Base-by-base conservation (phyloP, 495 filamentous ascomycete genomes). In the Aspergillus kassunensis region DNA sequence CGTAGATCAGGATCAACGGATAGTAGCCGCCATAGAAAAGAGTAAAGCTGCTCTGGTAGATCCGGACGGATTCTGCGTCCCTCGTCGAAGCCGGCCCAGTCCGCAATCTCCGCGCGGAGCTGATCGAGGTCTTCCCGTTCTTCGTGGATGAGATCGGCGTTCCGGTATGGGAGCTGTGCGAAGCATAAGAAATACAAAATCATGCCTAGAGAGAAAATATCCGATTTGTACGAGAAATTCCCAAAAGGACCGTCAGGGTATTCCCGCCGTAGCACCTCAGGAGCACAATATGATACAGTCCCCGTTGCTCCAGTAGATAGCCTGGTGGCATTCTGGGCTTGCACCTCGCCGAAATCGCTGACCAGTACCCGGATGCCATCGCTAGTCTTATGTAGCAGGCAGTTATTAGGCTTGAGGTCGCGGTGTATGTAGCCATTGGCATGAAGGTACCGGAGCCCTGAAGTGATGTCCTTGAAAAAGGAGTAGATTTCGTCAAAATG, bases 121-220 rank as follows among this genome's bases (percentile, higher is more conserved):
- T 81, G 74, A 54, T 96, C 91, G n/a, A 97, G 76, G 53, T 98
- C 91, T 61, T 97, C 95, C 50, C 66, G 69, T 58, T 97, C 95
- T 67, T 98, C 93, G 53, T 95, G 80, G 31, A 95, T 75, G 18
- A 83, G 71, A 58, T 97, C 90, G 27, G 91, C 92, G 61, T 84
- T 86, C 20, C 59, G 72, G 61, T 97, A 98, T 2, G 93, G 93
- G 2, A 97, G 80, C 7, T 88, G 79, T 0, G 88, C 89, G 64
- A 97, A 98, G 64, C 95, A 97, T 70, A 97, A 83, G 57, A 97
- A 97, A 67, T 97, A 95, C 4, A 98, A 80, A 37, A 97, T 97
- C 93, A 98, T 96, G 29, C 93, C 93, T 0, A 98, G 68, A 3
- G 91, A 96, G 69, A 98, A 98, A 10, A 98, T 87, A 64, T 98